Evolutionary conservation across 1,284 basidiomycete species (phyloP).

Genomic region (Hemileia vastatrix): DNA sequence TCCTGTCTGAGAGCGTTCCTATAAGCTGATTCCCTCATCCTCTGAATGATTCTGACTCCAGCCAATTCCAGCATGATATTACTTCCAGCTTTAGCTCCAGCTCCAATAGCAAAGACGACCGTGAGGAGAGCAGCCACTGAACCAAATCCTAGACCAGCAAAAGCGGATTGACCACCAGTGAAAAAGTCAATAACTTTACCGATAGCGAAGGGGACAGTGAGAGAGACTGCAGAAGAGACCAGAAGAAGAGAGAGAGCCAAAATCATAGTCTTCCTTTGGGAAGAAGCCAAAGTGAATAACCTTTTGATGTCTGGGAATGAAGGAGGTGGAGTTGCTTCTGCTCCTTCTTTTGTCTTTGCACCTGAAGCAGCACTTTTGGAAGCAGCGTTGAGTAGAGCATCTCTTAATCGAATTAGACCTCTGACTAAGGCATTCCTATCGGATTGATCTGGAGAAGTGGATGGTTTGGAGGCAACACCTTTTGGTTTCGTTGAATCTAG

Average conservation of each 20-base stretch:
- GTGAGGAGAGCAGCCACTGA: slow-evolving; percentile 36
- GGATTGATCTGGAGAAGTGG: neutral
- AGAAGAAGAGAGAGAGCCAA: slow-evolving; percentile 36
- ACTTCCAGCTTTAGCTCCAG: slow-evolving; percentile 37
- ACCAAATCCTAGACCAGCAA: slow-evolving; percentile 34
- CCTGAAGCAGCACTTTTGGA: neutral
- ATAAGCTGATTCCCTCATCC: slow-evolving; percentile 37
- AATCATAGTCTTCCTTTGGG: slow-evolving; percentile 34
- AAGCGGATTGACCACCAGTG: slow-evolving; percentile 27
- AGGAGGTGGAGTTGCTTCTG: slow-evolving; percentile 24
- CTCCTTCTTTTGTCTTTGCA: neutral
- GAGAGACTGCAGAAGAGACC: slow-evolving; percentile 36
- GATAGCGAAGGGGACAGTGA: slow-evolving; percentile 42
- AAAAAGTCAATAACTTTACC: slow-evolving; percentile 43
- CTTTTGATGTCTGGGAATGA: slow-evolving; percentile 36
- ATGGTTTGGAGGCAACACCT: neutral
- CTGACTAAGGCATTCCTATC: neutral
- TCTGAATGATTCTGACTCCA: slow-evolving; percentile 39
- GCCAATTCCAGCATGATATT: slow-evolving; percentile 42
- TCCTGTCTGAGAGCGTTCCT: slow-evolving; percentile 39
- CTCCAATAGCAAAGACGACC: slow-evolving; percentile 38
- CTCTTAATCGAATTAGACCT: neutral
- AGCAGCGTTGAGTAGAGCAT: neutral
- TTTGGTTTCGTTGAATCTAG: neutral
- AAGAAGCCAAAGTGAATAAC: slow-evolving; percentile 36